Conservation (phyloP, 305 asterid genomes). For the Stenogyne calaminthoides region DNA sequence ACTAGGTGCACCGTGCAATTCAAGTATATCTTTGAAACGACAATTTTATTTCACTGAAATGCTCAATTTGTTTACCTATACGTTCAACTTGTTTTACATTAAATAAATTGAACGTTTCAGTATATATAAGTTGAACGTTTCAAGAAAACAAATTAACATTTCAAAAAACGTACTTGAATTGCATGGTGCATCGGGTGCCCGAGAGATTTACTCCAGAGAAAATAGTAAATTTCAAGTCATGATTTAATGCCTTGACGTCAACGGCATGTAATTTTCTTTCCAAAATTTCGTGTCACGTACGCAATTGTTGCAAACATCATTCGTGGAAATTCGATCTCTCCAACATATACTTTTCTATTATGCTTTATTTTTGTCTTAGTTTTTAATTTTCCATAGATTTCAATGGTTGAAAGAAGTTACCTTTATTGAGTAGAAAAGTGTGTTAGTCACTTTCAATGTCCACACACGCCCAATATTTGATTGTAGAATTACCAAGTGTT, state of each 20-base stretch:
- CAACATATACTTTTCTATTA: not conserved
- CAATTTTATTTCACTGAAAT: too few species aligned
- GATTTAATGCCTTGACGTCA: not conserved
- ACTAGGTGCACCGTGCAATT: too few species aligned
- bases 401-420: not conserved
- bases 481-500: not conserved
- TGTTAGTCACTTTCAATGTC: not conserved
- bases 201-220: too few species aligned
- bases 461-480: not conserved
- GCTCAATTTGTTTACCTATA: too few species aligned
- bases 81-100: too few species aligned
- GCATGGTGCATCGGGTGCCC: too few species aligned
- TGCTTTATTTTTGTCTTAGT: not conserved
- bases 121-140: too few species aligned
- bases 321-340: not conserved
- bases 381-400: not conserved
- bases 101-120: too few species aligned
- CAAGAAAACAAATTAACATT: too few species aligned
- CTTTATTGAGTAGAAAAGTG: not conserved
- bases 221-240: not conserved
- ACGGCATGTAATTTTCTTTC: not conserved
- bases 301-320: conserved; percentile 7
- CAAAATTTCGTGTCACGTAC: conserved; percentile 7
- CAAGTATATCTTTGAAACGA: too few species aligned
- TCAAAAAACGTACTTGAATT: too few species aligned